phyloP scores from a whole-genome alignment of 2,329 filamentous ascomycete genomes.

The Colletotrichum tanaceti region DNA sequence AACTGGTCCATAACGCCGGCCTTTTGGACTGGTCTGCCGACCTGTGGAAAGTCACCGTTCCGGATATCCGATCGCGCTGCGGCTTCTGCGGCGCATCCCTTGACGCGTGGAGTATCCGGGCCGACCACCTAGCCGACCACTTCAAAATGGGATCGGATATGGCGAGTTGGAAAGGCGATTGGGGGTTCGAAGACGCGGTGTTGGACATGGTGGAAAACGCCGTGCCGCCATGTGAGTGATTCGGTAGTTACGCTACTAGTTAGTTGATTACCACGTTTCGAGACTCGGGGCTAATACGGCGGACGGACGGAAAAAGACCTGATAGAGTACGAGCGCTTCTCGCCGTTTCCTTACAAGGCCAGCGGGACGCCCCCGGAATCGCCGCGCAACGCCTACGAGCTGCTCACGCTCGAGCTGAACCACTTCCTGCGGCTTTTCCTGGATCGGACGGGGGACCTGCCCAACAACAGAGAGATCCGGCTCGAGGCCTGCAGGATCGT shows the following conservation, averaged over 20 bases:
- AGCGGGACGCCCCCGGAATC: slow-evolving; percentile 38
- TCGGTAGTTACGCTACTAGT: no score
- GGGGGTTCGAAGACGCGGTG: slow-evolving; percentile 52
- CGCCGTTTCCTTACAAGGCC: slow-evolving; percentile 31
- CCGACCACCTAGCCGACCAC: slow-evolving; percentile 53
- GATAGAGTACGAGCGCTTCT: slow-evolving; percentile 36
- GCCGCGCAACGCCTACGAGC: slow-evolving; percentile 48
- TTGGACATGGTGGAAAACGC: slow-evolving; percentile 52
- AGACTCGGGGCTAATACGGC: background rate
- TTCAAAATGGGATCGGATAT: slow-evolving; percentile 54
- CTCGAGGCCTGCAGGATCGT: slow-evolving; percentile 46
- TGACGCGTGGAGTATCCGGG: slow-evolving; percentile 49
- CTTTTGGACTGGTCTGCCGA: slow-evolving; percentile 16
- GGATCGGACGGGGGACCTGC: slow-evolving; percentile 41
- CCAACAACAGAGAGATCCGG: slow-evolving; percentile 43
- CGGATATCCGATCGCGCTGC: slow-evolving; percentile 46
- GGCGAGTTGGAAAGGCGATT: slow-evolving; percentile 55
- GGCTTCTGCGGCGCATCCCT: slow-evolving; percentile 53
- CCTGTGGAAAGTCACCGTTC: slow-evolving; percentile 11
- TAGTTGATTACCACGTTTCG: background rate
- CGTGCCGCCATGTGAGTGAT: slow-evolving; percentile 49
- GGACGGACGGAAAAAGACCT: no score
- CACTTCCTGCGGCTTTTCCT: slow-evolving; percentile 45
- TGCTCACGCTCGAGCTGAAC: slow-evolving; percentile 51
- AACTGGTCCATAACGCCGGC: slow-evolving; percentile 16